These are phyloP conservation scores for Papilionanthe hybrid DNA, from an alignment of 116 monocot species.

Conservation along the genomic window DNA sequence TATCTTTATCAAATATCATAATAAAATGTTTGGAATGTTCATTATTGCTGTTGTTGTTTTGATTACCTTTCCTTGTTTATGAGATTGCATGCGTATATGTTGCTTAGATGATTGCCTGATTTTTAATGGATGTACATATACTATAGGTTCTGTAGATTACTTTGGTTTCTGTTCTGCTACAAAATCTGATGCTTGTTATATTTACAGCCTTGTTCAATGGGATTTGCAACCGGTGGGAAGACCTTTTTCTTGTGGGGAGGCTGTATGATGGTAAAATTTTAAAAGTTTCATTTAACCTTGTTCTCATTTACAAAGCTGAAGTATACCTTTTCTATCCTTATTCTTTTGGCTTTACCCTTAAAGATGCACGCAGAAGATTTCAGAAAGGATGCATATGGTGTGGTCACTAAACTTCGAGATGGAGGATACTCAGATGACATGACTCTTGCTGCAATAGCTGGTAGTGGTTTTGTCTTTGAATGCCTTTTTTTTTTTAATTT, in stretches of 20 bases:
- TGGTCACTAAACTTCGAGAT: conserved; percentile 82
- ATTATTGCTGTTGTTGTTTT: neutral
- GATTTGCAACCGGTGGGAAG: conserved; percentile 98
- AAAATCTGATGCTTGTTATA: conserved; percentile 6
- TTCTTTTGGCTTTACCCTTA: conserved; percentile 16
- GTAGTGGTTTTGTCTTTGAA: conserved; percentile 27
- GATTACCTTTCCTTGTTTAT: neutral
- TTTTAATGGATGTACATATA: neutral
- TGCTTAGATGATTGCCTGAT: neutral
- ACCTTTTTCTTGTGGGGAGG: conserved; percentile 99
- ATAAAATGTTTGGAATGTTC: neutral
- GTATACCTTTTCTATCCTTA: neutral
- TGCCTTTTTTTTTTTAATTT: neutral
- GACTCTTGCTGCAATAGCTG: conserved; percentile 98
- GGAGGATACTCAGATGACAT: conserved; percentile 99
- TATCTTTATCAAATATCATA: neutral
- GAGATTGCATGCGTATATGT: neutral
- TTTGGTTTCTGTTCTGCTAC: neutral
- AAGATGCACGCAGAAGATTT: conserved; percentile 99
- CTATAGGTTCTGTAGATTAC: neutral
- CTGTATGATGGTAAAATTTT: conserved; percentile 89
- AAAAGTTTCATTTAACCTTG: neutral
- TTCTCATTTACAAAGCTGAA: neutral
- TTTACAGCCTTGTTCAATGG: conserved; percentile 97
- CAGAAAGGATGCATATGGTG: conserved; percentile 68